These are phyloP conservation scores for Neospora caninum DNA, from an alignment of 169 alveolate species.

Conservation along the genomic window DNA sequence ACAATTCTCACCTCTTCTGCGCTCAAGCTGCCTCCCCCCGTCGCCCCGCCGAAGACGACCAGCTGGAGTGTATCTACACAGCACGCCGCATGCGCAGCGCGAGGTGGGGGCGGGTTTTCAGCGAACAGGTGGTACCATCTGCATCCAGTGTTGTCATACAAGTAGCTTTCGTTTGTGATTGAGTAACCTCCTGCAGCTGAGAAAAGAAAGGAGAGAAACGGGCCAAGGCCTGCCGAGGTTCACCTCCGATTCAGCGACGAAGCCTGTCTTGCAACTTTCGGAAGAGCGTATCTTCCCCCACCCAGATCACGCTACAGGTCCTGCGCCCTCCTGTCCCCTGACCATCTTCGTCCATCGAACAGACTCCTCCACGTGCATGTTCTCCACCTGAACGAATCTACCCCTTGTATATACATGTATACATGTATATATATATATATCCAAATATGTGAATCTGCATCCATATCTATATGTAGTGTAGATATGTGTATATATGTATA, in stretches of 20 bases:
- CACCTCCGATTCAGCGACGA: not conserved
- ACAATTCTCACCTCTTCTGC: constrained; percentile 87
- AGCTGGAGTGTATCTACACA: constrained; percentile 94
- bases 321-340: no score
- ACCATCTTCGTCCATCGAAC: no score
- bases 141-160: constrained; percentile 86
- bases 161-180: constrained; percentile 96
- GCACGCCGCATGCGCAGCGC: constrained; percentile 99
- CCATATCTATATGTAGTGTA: not conserved
- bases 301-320: not conserved
- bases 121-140: constrained; percentile 87
- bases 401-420: not conserved
- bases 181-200: constrained; percentile 95
- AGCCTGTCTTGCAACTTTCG: no score
- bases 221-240: not conserved
- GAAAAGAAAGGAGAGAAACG: not conserved
- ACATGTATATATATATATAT: not conserved
- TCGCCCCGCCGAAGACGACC: constrained; percentile 99
- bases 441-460: not conserved
- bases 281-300: no score
- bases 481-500: not conserved
- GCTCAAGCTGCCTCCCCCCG: constrained; percentile 99
- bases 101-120: constrained; percentile 79
- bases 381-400: no score
- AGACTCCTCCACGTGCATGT: no score